Evolutionary conservation across 2,329 filamentous ascomycete species (phyloP), one percentile per base, ranked within the genome.

Genomic region (Sarocladium kiliense): DNA sequence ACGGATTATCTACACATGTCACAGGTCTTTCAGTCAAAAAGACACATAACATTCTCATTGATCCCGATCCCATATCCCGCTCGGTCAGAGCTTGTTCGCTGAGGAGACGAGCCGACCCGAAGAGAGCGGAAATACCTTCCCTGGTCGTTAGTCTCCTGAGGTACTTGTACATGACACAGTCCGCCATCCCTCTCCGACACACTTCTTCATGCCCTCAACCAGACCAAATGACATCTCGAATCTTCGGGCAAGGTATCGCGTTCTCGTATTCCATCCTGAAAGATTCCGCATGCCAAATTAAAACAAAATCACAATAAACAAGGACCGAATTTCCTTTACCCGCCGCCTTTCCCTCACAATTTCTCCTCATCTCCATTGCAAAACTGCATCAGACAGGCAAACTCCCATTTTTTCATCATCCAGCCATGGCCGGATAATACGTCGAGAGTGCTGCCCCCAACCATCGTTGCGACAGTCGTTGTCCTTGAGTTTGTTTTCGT

Each of bases 191-290:
- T 34, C 30, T 16, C 16, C 30, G 30, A 7, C 30, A 44, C 7
- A 4, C 41, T 18, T 23, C 21, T 21, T 44, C 41, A 44, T 18
- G 21, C 18, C 12, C 12, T n/a, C n/a, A n/a, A 14, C 16, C 36
- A 39, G 7, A 39, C n/a, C 11, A 44, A 4, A 44, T 21, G 18
- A 11, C n/a, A 44, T 21, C 19, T 44, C 12, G 39, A 7, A 34
- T 21, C 12, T 6, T 14, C 14, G 18, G 39, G n/a, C n/a, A 18
- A 44, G 23, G 19, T 3, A 21, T 44, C 36, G 7, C 12, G n/a
- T 44, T 47, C 44, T 47, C 16, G 23, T n/a, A 47, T 47, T 47
- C 44, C 44, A 47, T 47, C 44, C 23, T 47, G 44, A 47, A 47
- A 47, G 21, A 47, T 30, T 23, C 19, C 21, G 44, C 44, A 51